Base-by-base conservation (phyloP, 75 land plant species). In the Pinus taeda region DNA sequence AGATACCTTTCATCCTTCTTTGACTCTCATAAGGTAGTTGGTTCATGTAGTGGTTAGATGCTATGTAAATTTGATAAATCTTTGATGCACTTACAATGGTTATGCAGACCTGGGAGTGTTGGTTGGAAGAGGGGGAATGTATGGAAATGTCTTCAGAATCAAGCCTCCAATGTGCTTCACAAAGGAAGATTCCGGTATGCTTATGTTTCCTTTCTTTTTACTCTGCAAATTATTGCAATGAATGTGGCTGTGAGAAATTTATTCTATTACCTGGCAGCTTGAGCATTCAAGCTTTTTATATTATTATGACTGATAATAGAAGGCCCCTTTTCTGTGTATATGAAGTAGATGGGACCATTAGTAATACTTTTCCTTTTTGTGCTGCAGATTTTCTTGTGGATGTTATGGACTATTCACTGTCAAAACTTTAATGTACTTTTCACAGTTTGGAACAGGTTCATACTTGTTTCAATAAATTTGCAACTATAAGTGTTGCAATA, bases 151-250 rank as follows among this genome's bases (percentile, higher is more conserved):
- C 20, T 94, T 97, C 78, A 92, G 99, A 95, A 88, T 97, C 66
- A 94, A 92, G 37, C 99, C 99, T 75, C 99, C 99, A 2, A 92
- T 97, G 79, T 97, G 99, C 85, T 91, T 97, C 87, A 90, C 91
- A 7, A 90, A 89, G 82, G 89, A 92, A 70, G 99, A 97, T 89
- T 88, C 99, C 39, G 99, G 99, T 95, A 62, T 42, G 85, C 33
- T 60, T 14, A 33, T 29, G 7, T 29, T n/a, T 18, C 6, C 18
- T 3, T 15, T 45, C 24, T 53, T 17, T 65, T 30, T 33, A 15
- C 30, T 57, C 18, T 59, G 21, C 14, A 6, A 53, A 20, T 59
- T 45, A 42, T 29, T 22, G 7, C 49, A 56, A 56, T 79, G 65
- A 76, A 65, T 21, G 7, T 58, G 37, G 33, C 26, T 26, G 18